Conservation (phyloP, 805 yeast species). For the Myxozyma kluyveri region DNA sequence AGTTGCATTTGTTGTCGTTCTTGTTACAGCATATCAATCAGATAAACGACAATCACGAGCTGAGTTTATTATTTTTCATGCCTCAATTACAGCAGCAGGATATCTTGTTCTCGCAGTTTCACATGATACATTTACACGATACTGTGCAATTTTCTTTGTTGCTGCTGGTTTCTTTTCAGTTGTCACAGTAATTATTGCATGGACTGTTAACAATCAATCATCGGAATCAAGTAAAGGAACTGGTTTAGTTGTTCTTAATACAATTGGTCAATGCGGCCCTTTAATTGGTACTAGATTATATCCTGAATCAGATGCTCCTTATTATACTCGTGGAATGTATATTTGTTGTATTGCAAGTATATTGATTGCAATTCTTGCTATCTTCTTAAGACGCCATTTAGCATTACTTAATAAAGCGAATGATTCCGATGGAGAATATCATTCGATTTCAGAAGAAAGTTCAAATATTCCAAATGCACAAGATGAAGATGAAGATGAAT, state of each 20-base stretch:
- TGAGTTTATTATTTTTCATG: constrained; percentile 25
- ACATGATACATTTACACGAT: constrained; percentile 31
- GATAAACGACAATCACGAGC: constrained; percentile 40
- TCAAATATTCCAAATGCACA: constrained; percentile 7
- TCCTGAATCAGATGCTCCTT: constrained; percentile 31
- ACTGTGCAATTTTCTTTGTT: constrained; percentile 35
- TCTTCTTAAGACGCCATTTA: constrained; percentile 24
- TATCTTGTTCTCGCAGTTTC: constrained; percentile 34
- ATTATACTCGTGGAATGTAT: constrained; percentile 28
- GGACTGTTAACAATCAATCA: constrained; percentile 36
- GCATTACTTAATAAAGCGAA: constrained; percentile 22
- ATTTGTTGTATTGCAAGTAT: constrained; percentile 23
- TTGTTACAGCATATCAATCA: constrained; percentile 39
- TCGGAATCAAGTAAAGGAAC: constrained; percentile 35
- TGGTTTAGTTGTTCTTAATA: constrained; percentile 34
- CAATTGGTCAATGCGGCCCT: constrained; percentile 37
- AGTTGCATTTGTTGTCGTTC: constrained; percentile 53
- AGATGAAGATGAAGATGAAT: constrained; percentile 18
- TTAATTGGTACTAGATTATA: constrained; percentile 35
- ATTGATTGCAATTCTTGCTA: constrained; percentile 25
- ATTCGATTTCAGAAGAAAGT: constrained; percentile 13
- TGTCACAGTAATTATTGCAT: constrained; percentile 32
- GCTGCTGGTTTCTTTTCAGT: constrained; percentile 35
- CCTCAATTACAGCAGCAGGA: constrained; percentile 28
- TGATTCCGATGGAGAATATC: constrained; percentile 17